Evolutionary conservation across 2,329 filamentous ascomycete genomes (phyloP), one percentile per base, ranked within the genome.

Genomic region (Ascochyta clinopodiicola): DNA sequence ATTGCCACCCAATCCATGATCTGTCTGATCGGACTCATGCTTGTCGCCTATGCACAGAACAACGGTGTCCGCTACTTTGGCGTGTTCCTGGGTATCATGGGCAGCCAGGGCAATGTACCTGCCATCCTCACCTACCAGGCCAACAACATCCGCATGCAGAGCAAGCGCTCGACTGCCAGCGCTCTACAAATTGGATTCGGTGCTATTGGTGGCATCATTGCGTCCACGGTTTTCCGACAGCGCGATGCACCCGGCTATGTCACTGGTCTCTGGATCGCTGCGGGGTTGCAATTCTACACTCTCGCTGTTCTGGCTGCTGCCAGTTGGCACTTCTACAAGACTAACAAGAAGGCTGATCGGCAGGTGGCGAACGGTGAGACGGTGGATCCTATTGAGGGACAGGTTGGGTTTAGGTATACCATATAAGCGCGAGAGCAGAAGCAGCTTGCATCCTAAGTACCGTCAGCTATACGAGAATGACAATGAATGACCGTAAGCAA

Each of bases 1-100:
- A 67, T 71, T 31, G 62, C 62, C 6, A 35, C 46, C 9, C 66
- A 69, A 21, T 60, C 56, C 7, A 5, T 65, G 3, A 52, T 71
- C 15, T 54, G 59, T 15, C 60, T 67, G 2, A 48, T 66, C 21
- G 69, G 69, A 1, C 58, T 71, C 1, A 63, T 69, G 50, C 59
- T 71, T 35, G 64, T 68, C 17, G 69, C 64, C 9, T 71, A 68
- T 39, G 55, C 53, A 1, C 31, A 40, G 3, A 68, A 65, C 46
- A 58, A 64, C 24, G 62, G 59, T 17, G 66, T 52, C 8, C 53
- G 66, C 13, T 72, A 72, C 57, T 68, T 70, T 37, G 67, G 69
- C 34, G 48, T 56, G 2, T 72, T 69, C 49, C 56, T 72, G 8
- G 67, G 65, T 8, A 60, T 67, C 8, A 53, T 52, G 27, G 67